Conservation (phyloP, 2,329 filamentous ascomycete genomes). For the Trichoderma atrobrunneum region DNA sequence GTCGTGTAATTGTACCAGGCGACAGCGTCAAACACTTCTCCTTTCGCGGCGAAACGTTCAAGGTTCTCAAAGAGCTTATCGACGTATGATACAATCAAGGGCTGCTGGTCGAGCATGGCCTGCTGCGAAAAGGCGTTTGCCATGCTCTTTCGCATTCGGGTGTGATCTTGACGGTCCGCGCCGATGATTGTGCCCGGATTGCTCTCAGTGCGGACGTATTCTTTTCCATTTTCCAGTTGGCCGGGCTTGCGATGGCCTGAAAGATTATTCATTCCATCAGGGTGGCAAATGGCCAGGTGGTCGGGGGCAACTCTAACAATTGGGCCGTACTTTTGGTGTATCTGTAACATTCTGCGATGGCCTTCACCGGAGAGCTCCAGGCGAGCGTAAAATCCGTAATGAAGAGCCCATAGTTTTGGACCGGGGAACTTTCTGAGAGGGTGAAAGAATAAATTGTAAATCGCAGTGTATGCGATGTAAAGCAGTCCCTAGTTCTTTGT, state of each 20-base stretch:
- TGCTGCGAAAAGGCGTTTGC: constrained; percentile 31
- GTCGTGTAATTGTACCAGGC: constrained; percentile 31
- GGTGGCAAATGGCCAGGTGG: background rate
- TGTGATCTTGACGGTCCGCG: constrained; percentile 23
- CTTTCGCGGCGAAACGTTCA: constrained; percentile 17
- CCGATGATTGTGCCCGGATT: constrained; percentile 21
- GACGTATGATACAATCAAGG: constrained; percentile 29
- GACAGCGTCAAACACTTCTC: constrained; percentile 24
- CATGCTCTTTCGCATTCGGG: constrained; percentile 25
- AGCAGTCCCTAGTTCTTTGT: background rate
- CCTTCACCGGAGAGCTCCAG: background rate
- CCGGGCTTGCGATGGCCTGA: constrained; percentile 22
- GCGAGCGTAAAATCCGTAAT: background rate
- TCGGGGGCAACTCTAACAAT: constrained; percentile 7
- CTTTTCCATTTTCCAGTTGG: constrained; percentile 19
- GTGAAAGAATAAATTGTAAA: constrained; percentile 19
- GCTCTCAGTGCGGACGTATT: background rate
- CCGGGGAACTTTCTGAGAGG: constrained; percentile 11
- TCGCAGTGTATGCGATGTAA: background rate
- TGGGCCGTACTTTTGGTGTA: constrained; percentile 17
- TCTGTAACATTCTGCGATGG: background rate
- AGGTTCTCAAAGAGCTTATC: constrained; percentile 27
- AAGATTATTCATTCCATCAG: constrained; percentile 21
- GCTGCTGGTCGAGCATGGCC: constrained; percentile 32
- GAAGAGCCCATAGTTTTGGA: constrained; percentile 9